Evolutionary conservation across 345 rosid species (phyloP), one percentile per base, ranked within the genome.

Genomic region (Populus alba): DNA sequence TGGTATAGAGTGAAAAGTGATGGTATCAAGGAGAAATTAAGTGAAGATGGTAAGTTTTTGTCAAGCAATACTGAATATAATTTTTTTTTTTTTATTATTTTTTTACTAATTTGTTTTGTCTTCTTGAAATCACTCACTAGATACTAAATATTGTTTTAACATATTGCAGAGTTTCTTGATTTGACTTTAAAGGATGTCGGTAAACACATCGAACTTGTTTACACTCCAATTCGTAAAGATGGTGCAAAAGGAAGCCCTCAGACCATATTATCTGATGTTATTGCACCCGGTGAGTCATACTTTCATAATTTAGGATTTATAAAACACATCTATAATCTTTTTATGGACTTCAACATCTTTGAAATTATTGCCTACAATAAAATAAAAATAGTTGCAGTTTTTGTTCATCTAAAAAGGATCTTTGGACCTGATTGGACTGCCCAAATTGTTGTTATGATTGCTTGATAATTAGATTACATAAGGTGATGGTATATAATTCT

Each of bases 211-310:
- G 97, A 91, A 89, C 91, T 96, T 83, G 85, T 90, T 75, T 95
- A 88, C 80, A 87, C 88, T 79, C 99, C 99, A 74, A 81, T 91
- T 53, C 97, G 98, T 73, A 87, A 90, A 79, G 98, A 95, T 92
- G 99, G 97, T 69, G 78, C 63, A 67, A 84, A 82, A 81, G 99
- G 99, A 84, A 86, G 71, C 77, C 86, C 97, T 71, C 84, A 75
- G 87, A 89, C 89, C 85, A 81, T 94, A 71, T 77, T 83, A 68
- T 89, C 99, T 76, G 87, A 89, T 82, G 85, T 63, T 38, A 88
- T 95, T 75, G 82, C 87, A 71, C 95, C 98, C 57, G 99, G 99
- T 95, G 87, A 84, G 91, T 79, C 72, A 38, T 81, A 77, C 59
- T 75, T 78, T n/a, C 65, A 71, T 72, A 39, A 41, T 37, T 75